Evolutionary conservation across 176 grass and related monocot species (phyloP), one percentile per base, ranked within the genome.

Genomic region (Paspalum vaginatum): DNA sequence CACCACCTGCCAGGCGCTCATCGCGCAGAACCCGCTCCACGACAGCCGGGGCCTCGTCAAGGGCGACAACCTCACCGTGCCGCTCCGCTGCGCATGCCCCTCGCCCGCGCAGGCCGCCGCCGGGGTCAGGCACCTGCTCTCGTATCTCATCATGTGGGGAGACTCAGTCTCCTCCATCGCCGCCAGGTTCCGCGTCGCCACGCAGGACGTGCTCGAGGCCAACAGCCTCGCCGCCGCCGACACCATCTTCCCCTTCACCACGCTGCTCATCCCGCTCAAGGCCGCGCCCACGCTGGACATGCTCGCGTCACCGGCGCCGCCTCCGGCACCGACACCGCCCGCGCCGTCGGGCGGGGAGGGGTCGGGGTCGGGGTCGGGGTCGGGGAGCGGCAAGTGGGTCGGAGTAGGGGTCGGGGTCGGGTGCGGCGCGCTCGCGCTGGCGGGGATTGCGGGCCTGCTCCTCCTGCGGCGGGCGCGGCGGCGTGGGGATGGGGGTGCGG

Each of bases 81-180:
- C 94, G 32, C 12, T 97, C 72, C 91, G 94, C 0, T 97, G 94
- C 75, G 94, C 91, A 4, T 97, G 94, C 75, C 94, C 94, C 21
- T 88, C 89, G 2, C 53, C 72, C 9, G 66, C 72, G 11, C 94
- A 97, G 82, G 65, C 79, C 2, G 54, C 84, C 5, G 9, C 22
- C 0, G 94, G 94, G 7, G 59, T 88, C 11, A 86, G 7, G 65
- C 66, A 90, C 79, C 75, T 97, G 27, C 72, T 97, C 45, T 72
- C 70, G 22, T 97, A 97, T 86, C 72, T 94, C 67, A 26, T 94
- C 70, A 61, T 11, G n/a, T 88, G 72, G 85, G 76, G 62, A 3
- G 94, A 97, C 24, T 0, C 8, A 38, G 17, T 62, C 17, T 1
- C 74, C 17, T 1, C 85, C 42, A 92, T 97, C 65, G 79, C 91